Evolutionary conservation across 257 asterid genomes (phyloP).

Genomic region (Solanum ahanhuiri): DNA sequence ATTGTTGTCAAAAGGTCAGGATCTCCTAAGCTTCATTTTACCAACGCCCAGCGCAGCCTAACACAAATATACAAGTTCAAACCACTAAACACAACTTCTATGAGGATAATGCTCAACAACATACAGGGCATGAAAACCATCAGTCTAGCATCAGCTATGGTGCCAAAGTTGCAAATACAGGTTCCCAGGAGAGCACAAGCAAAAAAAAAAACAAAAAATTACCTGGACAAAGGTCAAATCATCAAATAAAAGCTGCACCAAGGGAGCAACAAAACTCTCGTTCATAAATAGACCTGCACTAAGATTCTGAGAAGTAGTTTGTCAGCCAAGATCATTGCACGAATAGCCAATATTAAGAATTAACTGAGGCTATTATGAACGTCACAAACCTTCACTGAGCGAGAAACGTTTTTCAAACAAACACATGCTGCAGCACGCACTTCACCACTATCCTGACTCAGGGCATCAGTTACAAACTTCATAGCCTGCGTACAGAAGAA

Average conservation of each 20-base stretch:
- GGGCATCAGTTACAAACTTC: conserved; percentile 39
- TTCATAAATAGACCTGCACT: conserved; percentile 81
- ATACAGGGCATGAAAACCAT: background rate
- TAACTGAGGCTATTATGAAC: conserved; percentile 1
- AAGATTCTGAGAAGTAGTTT: conserved; percentile 44
- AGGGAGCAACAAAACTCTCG: conserved; percentile 41
- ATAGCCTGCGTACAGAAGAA: conserved; percentile 43
- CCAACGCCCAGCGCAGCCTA: background rate
- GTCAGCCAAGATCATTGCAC: conserved; percentile 19
- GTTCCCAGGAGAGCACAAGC: background rate
- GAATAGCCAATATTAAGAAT: background rate
- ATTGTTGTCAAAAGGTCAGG: background rate
- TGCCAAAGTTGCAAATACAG: background rate
- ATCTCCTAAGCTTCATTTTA: background rate
- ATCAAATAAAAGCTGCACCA: conserved; percentile 71
- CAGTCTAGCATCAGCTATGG: background rate
- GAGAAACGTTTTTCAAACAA: conserved; percentile 74
- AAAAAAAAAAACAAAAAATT: background rate
- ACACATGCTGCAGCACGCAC: conserved; percentile 85
- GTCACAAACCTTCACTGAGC: conserved; percentile 77
- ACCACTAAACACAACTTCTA: background rate
- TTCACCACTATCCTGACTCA: conserved; percentile 57
- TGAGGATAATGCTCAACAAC: background rate
- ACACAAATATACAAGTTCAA: background rate
- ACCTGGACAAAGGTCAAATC: conserved; percentile 64